Evolutionary conservation across 768 basidiomycete species (phyloP).

Genomic region (Tulasnella sp.): DNA sequence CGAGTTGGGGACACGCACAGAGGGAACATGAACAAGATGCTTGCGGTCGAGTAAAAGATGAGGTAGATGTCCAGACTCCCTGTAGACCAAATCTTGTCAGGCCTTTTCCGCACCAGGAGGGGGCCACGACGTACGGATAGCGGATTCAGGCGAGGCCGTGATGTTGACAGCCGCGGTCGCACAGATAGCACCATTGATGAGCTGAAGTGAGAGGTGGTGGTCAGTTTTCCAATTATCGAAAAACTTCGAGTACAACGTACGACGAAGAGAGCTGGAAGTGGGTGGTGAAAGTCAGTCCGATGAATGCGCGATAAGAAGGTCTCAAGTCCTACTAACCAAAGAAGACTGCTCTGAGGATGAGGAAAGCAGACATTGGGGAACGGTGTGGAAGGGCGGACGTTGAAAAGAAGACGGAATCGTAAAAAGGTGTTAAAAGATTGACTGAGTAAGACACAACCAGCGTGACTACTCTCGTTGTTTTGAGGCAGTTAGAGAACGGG

Average conservation of each 20-base stretch:
- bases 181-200: slow-evolving; percentile 11
- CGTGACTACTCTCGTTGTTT: slow-evolving; percentile 6
- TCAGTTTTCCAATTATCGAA: neutral
- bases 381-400: neutral
- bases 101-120: neutral
- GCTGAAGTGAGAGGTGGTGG: neutral
- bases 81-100: neutral
- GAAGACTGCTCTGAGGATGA: slow-evolving; percentile 7
- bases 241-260: neutral
- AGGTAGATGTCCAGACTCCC: slow-evolving; percentile 13
- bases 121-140: slow-evolving; percentile 1
- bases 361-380: slow-evolving; percentile 4
- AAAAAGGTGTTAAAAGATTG: neutral
- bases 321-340: neutral
- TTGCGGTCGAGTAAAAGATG: slow-evolving; percentile 8
- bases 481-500: slow-evolving; percentile 2
- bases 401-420: neutral
- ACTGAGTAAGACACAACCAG: slow-evolving; percentile 16
- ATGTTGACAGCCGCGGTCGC: slow-evolving; percentile 4
- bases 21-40: slow-evolving; percentile 14
- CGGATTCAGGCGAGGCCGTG: neutral
- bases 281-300: neutral
- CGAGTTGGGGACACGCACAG: slow-evolving; percentile 7
- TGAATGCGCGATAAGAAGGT: neutral
- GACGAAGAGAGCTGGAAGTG: slow-evolving; percentile 4